These are phyloP conservation scores for Saccharum officinarum DNA, from an alignment of 176 grass and related monocot species.

Conservation along the genomic window DNA sequence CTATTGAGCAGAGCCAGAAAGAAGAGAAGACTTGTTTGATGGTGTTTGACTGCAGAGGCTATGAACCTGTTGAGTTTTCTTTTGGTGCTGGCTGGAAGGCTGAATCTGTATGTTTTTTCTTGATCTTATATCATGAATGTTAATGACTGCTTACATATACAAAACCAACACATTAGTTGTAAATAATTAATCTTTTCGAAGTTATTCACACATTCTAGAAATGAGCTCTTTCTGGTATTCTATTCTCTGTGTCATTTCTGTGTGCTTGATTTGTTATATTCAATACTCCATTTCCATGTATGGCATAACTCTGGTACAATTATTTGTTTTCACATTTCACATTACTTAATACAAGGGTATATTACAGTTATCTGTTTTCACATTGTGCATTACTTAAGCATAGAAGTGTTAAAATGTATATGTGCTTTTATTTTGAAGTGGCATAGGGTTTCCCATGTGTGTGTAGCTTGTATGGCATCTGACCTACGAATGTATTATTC, in stretches of 20 bases:
- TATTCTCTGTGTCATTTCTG: not conserved
- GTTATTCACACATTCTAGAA: conserved; percentile 12
- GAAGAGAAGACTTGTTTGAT: conserved; percentile 58
- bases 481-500: not conserved
- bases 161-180: not conserved
- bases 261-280: not conserved
- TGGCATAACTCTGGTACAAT: not conserved
- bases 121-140: conserved; percentile 17
- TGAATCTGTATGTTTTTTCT: conserved; percentile 71
- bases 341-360: not conserved
- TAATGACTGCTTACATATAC: not conserved
- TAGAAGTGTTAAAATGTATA: not conserved
- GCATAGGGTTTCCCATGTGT: not conserved
- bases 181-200: not conserved
- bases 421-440: conserved; percentile 16
- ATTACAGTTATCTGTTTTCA: not conserved
- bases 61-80: conserved; percentile 84
- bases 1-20: conserved; percentile 58
- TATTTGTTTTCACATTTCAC: not conserved
- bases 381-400: not conserved
- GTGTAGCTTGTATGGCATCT: not conserved
- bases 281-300: not conserved
- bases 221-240: not conserved
- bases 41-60: conserved; percentile 93
- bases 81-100: conserved; percentile 77